Evolutionary conservation across 2,329 filamentous ascomycete species (phyloP).

Genomic region (Botrytis fragariae): DNA sequence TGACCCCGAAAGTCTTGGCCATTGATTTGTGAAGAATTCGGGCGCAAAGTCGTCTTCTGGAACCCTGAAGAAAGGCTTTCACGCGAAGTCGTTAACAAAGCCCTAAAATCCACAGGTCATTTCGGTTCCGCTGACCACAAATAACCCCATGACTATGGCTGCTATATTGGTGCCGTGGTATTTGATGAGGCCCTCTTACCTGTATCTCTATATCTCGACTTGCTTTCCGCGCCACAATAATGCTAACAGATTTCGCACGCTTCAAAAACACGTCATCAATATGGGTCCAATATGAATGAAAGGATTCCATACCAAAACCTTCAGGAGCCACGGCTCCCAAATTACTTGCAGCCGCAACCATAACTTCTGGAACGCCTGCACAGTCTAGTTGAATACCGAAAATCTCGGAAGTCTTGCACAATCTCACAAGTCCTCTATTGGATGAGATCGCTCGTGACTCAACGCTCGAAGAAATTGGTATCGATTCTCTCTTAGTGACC

Average conservation of each 20-base stretch:
- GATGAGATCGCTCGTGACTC: background rate
- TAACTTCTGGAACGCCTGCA: background rate
- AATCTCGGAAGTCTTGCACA: background rate
- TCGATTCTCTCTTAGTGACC: slow-evolving; percentile 13
- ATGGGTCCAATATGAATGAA: background rate
- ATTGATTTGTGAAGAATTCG: background rate
- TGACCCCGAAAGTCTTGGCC: background rate
- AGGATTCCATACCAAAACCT: background rate
- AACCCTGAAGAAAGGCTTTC: slow-evolving; percentile 68
- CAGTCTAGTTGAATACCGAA: background rate
- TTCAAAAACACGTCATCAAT: background rate
- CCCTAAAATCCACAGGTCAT: slow-evolving; percentile 66
- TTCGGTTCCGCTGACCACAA: slow-evolving; percentile 41
- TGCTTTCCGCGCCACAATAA: background rate
- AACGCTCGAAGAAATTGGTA: slow-evolving; percentile 6
- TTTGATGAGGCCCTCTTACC: background rate
- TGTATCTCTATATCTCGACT: background rate
- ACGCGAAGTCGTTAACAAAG: slow-evolving; percentile 74
- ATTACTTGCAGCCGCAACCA: background rate
- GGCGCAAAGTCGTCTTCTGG: slow-evolving; percentile 68
- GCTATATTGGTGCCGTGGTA: slow-evolving; percentile 24
- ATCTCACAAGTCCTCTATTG: background rate
- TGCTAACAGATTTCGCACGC: background rate
- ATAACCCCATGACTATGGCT: slow-evolving; percentile 41
- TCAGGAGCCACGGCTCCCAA: too few species aligned